These are phyloP conservation scores for Geosmithia flava DNA, from an alignment of 2,329 filamentous ascomycete genomes.

Conservation along the genomic window DNA sequence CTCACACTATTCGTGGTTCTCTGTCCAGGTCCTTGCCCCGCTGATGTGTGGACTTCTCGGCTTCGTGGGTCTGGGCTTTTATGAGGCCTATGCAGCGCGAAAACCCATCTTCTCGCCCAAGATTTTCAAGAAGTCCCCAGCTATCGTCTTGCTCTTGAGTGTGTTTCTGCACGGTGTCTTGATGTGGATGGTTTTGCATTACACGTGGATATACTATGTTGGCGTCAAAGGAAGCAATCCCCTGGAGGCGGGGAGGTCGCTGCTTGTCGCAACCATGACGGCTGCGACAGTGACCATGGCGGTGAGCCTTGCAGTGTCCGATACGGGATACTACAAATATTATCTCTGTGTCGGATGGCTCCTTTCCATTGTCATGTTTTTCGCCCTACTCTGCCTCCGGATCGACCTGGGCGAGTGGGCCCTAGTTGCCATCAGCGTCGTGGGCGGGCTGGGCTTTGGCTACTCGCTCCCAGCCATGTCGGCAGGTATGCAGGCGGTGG, in stretches of 20 bases:
- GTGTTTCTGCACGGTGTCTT: constrained; percentile 11
- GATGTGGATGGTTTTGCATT: constrained; percentile 16
- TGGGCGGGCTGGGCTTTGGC: constrained; percentile 48
- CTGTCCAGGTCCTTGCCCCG: constrained; percentile 37
- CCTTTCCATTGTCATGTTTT: constrained; percentile 44
- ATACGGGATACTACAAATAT: constrained; percentile 47
- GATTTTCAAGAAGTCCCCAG: constrained; percentile 9
- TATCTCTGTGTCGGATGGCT: constrained; percentile 50
- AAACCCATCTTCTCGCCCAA: constrained; percentile 11
- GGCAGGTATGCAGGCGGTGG: constrained; percentile 47
- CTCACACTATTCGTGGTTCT: constrained; percentile 8
- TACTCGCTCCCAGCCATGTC: constrained; percentile 53
- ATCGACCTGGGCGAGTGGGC: constrained; percentile 32
- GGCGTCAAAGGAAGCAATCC: constrained; percentile 9
- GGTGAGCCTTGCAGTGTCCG: constrained; percentile 39
- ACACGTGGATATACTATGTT: constrained; percentile 13
- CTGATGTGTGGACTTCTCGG: constrained; percentile 40
- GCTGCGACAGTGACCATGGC: constrained; percentile 48
- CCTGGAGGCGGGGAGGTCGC: constrained; percentile 25
- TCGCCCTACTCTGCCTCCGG: constrained; percentile 36
- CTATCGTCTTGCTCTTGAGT: constrained; percentile 9
- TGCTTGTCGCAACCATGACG: constrained; percentile 49
- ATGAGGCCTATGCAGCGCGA: constrained; percentile 5
- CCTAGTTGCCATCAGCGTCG: constrained; percentile 50
- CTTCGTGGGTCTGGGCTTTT: constrained; percentile 17